Conservation (phyloP, 1,139 yeast species). For the Candida freyschussii region DNA sequence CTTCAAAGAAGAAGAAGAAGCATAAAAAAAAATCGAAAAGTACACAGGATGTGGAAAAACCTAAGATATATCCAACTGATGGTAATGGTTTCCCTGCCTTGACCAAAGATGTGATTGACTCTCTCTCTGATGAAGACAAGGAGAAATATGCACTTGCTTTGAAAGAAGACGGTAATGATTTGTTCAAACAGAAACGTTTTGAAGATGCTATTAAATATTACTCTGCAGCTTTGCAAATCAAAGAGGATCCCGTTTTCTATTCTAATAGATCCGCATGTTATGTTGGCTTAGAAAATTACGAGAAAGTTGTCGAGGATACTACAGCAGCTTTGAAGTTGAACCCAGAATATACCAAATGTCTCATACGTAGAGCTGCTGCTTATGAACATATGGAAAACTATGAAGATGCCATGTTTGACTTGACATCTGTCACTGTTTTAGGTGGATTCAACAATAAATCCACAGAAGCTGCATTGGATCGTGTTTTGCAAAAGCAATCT, state of each 20-base stretch:
- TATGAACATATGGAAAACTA: slow-evolving; percentile 75
- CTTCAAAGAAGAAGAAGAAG: slow-evolving; percentile 19
- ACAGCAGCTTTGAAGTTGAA: slow-evolving; percentile 79
- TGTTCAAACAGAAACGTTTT: slow-evolving; percentile 66
- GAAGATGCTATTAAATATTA: slow-evolving; percentile 73
- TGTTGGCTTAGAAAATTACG: slow-evolving; percentile 72
- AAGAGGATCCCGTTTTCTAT: slow-evolving; percentile 81
- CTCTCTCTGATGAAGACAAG: slow-evolving; percentile 49
- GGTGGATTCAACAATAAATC: slow-evolving; percentile 78
- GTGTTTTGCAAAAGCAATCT: slow-evolving; percentile 77
- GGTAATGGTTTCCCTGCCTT: slow-evolving; percentile 53
- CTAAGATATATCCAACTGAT: slow-evolving; percentile 40
- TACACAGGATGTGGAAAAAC: not conserved
- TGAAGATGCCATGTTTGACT: slow-evolving; percentile 86
- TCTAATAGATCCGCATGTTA: slow-evolving; percentile 96
- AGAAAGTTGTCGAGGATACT: slow-evolving; percentile 83
- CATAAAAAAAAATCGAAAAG: slow-evolving; percentile 33
- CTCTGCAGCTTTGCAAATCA: slow-evolving; percentile 68
- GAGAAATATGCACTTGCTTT: slow-evolving; percentile 70
- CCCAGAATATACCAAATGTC: slow-evolving; percentile 88
- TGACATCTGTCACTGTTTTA: slow-evolving; percentile 75
- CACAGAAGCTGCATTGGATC: slow-evolving; percentile 78
- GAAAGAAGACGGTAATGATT: slow-evolving; percentile 86
- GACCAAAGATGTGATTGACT: slow-evolving; percentile 40
- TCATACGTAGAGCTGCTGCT: slow-evolving; percentile 77